phyloP scores from a whole-genome alignment of 1,284 basidiomycete genomes.

The Ganoderma multipileum region DNA sequence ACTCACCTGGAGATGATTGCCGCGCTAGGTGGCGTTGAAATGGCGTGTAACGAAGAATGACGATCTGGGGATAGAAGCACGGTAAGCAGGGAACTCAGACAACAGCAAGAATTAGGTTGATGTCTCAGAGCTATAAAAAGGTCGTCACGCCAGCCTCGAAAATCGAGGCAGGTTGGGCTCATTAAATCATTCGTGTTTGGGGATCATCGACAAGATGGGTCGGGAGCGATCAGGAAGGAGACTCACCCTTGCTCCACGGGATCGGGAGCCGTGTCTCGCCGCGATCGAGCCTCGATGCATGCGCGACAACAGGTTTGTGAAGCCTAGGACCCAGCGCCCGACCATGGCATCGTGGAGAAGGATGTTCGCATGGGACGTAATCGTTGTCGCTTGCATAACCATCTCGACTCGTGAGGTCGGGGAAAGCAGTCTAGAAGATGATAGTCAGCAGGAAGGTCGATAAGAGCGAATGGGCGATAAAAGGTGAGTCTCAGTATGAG shows the following conservation, averaged over 20 bases:
- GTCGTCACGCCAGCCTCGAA: slow-evolving; percentile 36
- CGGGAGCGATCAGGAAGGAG: too few relatives aligned
- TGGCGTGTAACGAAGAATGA: too few relatives aligned
- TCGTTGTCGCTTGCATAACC: neutral
- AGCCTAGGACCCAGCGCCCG: neutral
- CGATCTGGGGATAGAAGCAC: slow-evolving; percentile 12
- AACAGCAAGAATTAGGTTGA: slow-evolving; percentile 7
- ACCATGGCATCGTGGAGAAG: neutral
- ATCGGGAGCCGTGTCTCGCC: neutral
- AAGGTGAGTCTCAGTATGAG: neutral
- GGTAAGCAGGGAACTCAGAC: too few relatives aligned
- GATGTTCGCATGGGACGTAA: neutral
- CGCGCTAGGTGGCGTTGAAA: neutral
- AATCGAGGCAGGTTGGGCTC: slow-evolving; percentile 36
- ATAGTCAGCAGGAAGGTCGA: neutral
- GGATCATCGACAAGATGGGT: slow-evolving; percentile 33
- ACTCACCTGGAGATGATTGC: slow-evolving; percentile 8
- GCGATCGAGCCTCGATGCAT: neutral
- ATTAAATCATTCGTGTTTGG: slow-evolving; percentile 38
- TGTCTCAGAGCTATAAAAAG: slow-evolving; percentile 34
- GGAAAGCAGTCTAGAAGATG: neutral
- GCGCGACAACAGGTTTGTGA: neutral
- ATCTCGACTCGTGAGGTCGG: neutral
- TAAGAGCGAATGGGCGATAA: neutral
- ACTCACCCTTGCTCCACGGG: slow-evolving; percentile 10